Base-by-base conservation (phyloP, 2,329 filamentous ascomycete genomes). In the Pseudopyricularia cyperi region DNA sequence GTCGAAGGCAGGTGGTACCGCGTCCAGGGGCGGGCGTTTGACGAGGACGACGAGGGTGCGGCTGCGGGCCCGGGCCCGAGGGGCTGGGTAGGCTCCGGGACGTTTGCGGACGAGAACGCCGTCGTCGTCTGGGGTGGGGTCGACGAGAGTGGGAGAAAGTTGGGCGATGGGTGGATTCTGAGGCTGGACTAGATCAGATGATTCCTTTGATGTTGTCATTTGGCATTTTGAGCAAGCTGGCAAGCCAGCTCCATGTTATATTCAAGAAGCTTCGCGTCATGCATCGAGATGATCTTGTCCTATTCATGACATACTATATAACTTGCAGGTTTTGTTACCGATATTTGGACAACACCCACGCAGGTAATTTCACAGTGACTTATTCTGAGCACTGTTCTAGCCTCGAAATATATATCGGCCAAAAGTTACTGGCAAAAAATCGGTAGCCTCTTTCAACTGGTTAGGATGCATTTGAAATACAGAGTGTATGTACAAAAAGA, bases 141-240 rank as follows among this genome's bases (percentile, higher is more conserved):
- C 52, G 68, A 71, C 46, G 73, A 72, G 37, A 66, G 67, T 17
- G 76, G 77, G 55, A 63, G 66, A 58, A 67, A 76, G 46, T 61
- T 81, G 46, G 77, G 74, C 35, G 80, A 85, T 62, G 81, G 77
- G 3, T 85, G 81, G 80, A 77, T 85, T 48, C 66, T 85, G 59
- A 71, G 76, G 54, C 65, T 83, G 54, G 72, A 68, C 8, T 68
- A 42, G 55, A 59, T 55, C 17, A 53, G 52, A 51, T 48, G 53
- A 52, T 32, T 17, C 50, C 24, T 55, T n/a, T n/a, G n/a, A 42
- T 33, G n/a, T 48, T 42, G 37, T n/a, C n/a, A n/a, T n/a, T n/a
- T n/a, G n/a, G 7, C 28, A 48, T 32, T 48, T 32, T 14, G 8
- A 17, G 26, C 11, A n/a, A 19, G 30, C 30, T 28, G 17, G 46